phyloP scores from a whole-genome alignment of 768 basidiomycete genomes.

The Russula lepida region DNA sequence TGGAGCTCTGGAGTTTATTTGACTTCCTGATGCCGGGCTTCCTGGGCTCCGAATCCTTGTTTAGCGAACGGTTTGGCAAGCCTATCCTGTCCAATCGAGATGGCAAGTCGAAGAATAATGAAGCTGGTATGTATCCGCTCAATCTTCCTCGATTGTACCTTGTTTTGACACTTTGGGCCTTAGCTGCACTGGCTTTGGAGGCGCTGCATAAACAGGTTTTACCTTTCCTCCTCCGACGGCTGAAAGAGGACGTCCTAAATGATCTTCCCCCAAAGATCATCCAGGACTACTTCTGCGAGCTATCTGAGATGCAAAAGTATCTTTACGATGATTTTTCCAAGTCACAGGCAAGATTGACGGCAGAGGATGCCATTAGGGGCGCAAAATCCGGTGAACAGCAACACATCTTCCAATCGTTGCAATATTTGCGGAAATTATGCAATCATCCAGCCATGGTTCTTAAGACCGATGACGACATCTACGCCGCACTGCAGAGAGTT shows the following conservation, averaged over 20 bases:
- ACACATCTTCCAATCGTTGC: conserved; percentile 94
- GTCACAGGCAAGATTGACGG: conserved; percentile 59
- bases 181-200: conserved; percentile 90
- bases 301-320: conserved; percentile 87
- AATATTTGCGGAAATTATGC: conserved; percentile 94
- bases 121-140: conserved; percentile 65
- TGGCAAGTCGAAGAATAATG: conserved; percentile 88
- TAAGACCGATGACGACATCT: conserved; percentile 54
- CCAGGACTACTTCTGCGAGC: conserved; percentile 97
- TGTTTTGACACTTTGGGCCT: background rate
- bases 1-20: conserved; percentile 97
- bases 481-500: conserved; percentile 48
- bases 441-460: conserved; percentile 93
- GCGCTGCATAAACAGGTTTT: conserved; percentile 97
- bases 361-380: conserved; percentile 52
- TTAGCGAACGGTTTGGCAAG: conserved; percentile 93
- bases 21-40: conserved; percentile 99
- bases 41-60: conserved; percentile 87
- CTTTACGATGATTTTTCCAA: conserved; percentile 91
- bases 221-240: conserved; percentile 91
- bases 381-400: conserved; percentile 47
- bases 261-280: conserved; percentile 99
- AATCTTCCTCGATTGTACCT: background rate
- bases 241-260: conserved; percentile 94
- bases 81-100: conserved; percentile 93